phyloP scores from a whole-genome alignment of 192 early-diverging fungal species.

The Umbelopsis sp. region DNA sequence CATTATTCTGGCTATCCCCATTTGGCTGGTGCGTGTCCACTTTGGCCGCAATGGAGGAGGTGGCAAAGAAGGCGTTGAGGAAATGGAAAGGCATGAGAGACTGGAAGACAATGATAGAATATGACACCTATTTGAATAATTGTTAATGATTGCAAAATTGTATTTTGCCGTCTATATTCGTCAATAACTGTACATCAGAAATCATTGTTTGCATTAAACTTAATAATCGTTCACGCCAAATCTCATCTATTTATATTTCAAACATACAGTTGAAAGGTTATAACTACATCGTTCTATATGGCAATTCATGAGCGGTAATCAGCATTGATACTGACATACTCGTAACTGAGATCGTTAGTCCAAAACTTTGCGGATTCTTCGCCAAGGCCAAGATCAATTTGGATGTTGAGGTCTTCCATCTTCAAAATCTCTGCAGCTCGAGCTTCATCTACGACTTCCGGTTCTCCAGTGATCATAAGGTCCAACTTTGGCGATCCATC shows the following conservation, averaged over 20 bases:
- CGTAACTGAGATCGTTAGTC: constrained; percentile 94
- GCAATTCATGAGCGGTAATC: constrained; percentile 74
- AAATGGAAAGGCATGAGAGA: background rate
- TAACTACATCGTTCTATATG: background rate
- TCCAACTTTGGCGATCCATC: constrained; percentile 65
- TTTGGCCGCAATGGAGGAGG: constrained; percentile 14
- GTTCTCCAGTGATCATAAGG: constrained; percentile 82
- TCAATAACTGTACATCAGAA: no score
- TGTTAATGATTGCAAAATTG: no score
- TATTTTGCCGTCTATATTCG: no score
- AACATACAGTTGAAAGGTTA: background rate
- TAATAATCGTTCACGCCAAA: no score
- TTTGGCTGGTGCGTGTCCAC: constrained; percentile 1
- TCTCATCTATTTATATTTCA: background rate
- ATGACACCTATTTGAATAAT: no score
- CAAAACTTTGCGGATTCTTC: constrained; percentile 80
- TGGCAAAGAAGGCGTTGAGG: background rate
- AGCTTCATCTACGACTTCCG: constrained; percentile 78
- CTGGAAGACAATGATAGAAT: background rate
- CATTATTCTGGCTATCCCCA: constrained; percentile 1
- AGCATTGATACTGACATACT: constrained; percentile 93
- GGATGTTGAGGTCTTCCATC: constrained; percentile 82
- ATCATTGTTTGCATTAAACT: no score
- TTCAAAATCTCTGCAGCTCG: constrained; percentile 82
- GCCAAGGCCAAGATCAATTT: constrained; percentile 80